phyloP scores from a whole-genome alignment of 2,329 filamentous ascomycete genomes.

The Hirsutella minnesotensis region DNA sequence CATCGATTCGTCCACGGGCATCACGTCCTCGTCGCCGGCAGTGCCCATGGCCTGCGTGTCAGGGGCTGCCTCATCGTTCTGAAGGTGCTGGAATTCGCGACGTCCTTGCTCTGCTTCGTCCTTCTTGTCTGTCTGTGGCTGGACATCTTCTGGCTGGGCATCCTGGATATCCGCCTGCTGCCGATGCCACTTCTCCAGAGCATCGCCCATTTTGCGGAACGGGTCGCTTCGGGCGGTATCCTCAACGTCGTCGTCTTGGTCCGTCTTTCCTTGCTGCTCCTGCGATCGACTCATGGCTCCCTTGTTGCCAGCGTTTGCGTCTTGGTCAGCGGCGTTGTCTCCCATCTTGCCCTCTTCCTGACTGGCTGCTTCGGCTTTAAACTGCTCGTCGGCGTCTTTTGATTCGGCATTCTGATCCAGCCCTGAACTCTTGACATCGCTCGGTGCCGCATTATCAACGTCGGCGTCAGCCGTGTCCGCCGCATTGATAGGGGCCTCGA shows the following conservation, averaged over 20 bases:
- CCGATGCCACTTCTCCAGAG: constrained; percentile 84
- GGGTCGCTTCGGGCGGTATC: constrained; percentile 47
- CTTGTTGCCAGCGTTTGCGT: constrained; percentile 51
- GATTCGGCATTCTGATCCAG: constrained; percentile 54
- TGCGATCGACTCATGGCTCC: constrained; percentile 39
- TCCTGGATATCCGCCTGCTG: constrained; percentile 74
- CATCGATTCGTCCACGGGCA: constrained; percentile 78
- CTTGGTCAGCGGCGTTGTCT: constrained; percentile 51
- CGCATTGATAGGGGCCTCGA: constrained; percentile 18
- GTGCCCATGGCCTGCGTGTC: constrained; percentile 87
- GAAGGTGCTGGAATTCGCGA: constrained; percentile 87
- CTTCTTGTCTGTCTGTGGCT: constrained; percentile 29
- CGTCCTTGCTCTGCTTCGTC: constrained; percentile 60
- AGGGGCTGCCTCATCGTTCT: constrained; percentile 68
- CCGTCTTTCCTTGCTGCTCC: constrained; percentile 34
- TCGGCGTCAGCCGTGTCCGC: constrained; percentile 39
- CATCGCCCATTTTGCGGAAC: constrained; percentile 91
- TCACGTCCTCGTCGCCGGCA: constrained; percentile 76
- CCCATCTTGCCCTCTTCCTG: constrained; percentile 55
- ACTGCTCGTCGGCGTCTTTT: constrained; percentile 49
- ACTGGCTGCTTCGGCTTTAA: constrained; percentile 48
- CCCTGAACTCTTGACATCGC: constrained; percentile 51
- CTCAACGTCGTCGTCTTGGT: constrained; percentile 30
- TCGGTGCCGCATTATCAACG: constrained; percentile 51
- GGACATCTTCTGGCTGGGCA: constrained; percentile 32